Base-by-base conservation (phyloP, 2,329 filamentous ascomycete genomes). In the Epichloe elymi region DNA sequence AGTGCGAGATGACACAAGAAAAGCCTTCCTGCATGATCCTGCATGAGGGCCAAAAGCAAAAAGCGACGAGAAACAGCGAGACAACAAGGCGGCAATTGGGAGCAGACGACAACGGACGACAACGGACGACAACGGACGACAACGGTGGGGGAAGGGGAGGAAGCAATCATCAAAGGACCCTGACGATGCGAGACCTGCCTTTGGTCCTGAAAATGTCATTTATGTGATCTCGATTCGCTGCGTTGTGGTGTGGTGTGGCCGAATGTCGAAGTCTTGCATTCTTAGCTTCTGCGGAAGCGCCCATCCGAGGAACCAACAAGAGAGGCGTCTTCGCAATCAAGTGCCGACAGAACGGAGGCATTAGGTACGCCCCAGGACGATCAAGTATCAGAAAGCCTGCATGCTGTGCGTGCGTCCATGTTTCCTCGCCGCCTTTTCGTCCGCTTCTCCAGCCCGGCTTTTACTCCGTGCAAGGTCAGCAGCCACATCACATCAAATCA, bases 341-440 rank as follows among this genome's bases (percentile, higher is more conserved):
- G 40, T 49, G 43, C 48, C 48, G 48, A 49, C 48, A 44, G 40
- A 19, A 43, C 48, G 48, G 40, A 38, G 20, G 17, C 11, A 7
- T 26, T 7, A 26, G 23, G 23, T 26, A 4, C 8, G 26, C 26
- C 26, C 26, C 26, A 11, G 26, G 26, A 30, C 26, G 26, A 30
- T 30, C 10, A 30, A 30, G 26, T 30, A 30, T 30, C 26, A 30
- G 26, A 30, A 30, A 11, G 26, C 8, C 26, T 8, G 2, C 23
- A 26, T 26, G 23, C 2, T 26, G 23, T 26, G 23, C 23, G 6
- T 26, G 23, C 23, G 23, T 26, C 23, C 23, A 26, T 26, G 23
- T 23, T 30, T 37, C 23, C 38, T 49, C 38, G 37, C 47, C 47
- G 47, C 47, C 38, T 42, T 49, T 49, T 49, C 23, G 38, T 17